Evolutionary conservation across 1,284 basidiomycete species (phyloP).

Genomic region (Ceratobasidium sp.): DNA sequence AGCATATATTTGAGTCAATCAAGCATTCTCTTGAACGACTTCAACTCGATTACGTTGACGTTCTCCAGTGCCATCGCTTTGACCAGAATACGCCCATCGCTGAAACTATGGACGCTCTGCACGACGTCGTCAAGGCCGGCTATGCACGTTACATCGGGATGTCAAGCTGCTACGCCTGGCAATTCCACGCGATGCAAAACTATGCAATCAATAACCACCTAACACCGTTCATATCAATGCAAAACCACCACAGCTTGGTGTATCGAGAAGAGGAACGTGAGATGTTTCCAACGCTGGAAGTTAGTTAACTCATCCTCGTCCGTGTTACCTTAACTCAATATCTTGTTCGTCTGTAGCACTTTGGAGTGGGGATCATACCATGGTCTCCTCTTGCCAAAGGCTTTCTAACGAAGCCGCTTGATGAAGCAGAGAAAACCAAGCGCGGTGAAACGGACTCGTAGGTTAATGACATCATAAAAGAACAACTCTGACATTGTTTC

Average conservation of each 20-base stretch:
- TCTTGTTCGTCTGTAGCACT: constrained; percentile 25
- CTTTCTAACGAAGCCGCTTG: constrained; percentile 29
- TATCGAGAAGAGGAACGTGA: constrained; percentile 58
- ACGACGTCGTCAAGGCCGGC: constrained; percentile 53
- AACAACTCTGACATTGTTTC: neutral
- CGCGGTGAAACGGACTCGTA: constrained; percentile 41
- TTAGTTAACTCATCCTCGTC: constrained; percentile 43
- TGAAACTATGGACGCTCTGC: constrained; percentile 56
- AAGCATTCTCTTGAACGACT: constrained; percentile 47
- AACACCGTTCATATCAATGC: constrained; percentile 56
- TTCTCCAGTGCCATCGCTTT: constrained; percentile 53
- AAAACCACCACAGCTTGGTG: constrained; percentile 50
- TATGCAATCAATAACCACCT: constrained; percentile 50
- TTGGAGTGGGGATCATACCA: constrained; percentile 55
- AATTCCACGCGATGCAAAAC: constrained; percentile 48
- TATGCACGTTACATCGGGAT: constrained; percentile 55
- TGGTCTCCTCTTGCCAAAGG: constrained; percentile 53
- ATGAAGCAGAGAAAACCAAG: constrained; percentile 9
- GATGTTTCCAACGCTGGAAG: constrained; percentile 58
- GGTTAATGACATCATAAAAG: constrained; percentile 9
- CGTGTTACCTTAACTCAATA: neutral
- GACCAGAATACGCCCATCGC: constrained; percentile 54
- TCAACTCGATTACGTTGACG: constrained; percentile 49
- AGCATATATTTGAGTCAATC: constrained; percentile 50
- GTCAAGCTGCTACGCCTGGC: constrained; percentile 46